Evolutionary conservation across 176 grass and related monocot genomes (phyloP).

Genomic region (Carex littledalei): DNA sequence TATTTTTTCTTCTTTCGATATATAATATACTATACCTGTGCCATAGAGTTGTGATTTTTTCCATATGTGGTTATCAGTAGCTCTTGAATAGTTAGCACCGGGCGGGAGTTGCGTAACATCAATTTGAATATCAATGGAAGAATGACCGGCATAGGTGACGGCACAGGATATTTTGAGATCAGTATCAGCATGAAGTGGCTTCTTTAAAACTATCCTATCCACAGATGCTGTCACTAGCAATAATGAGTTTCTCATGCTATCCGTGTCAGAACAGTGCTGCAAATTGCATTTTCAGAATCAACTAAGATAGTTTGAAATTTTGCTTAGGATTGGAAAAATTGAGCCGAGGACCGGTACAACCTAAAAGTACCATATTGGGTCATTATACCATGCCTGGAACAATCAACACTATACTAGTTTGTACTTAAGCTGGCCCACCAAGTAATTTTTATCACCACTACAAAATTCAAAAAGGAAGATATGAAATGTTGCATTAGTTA

Average conservation of each 20-base stretch:
- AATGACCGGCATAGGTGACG: constrained; percentile 80
- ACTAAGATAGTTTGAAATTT: neutral
- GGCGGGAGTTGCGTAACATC: constrained; percentile 42
- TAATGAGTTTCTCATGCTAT: constrained; percentile 13
- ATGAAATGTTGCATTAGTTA: neutral
- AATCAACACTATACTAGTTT: too few relatives aligned
- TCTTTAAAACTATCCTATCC: constrained; percentile 80
- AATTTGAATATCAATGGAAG: constrained; percentile 91
- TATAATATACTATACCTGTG: neutral
- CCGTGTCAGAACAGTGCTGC: constrained; percentile 51
- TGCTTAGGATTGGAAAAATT: neutral
- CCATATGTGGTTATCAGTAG: neutral
- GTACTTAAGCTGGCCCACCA: too few relatives aligned
- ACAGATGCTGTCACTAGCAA: constrained; percentile 83
- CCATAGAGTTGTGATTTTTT: neutral
- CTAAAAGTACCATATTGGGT: neutral
- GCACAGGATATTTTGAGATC: constrained; percentile 71
- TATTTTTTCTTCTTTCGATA: too few relatives aligned
- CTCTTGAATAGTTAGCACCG: neutral
- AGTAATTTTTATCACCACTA: neutral
- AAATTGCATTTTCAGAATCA: neutral
- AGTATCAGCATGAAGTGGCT: constrained; percentile 54
- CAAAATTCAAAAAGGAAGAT: neutral
- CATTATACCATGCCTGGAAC: neutral
- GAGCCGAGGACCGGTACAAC: neutral